These are phyloP conservation scores for Aureobasidium sp. DNA, from an alignment of 2,329 filamentous ascomycete species.

Conservation along the genomic window DNA sequence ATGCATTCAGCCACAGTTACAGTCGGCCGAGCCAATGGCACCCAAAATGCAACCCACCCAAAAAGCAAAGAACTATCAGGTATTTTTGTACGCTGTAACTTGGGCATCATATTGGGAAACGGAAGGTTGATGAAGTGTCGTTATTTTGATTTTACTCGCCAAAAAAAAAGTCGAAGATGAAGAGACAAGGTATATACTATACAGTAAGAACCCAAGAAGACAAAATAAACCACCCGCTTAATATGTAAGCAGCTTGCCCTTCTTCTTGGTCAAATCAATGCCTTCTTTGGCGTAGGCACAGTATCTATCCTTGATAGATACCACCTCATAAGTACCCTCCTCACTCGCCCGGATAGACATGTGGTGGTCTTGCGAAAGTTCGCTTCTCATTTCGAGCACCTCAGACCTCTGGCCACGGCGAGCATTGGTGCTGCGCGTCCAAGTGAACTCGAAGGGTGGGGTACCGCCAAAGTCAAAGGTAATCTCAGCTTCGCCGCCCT, in stretches of 20 bases:
- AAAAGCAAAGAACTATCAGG: too few species aligned
- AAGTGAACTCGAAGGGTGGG: conserved; percentile 96
- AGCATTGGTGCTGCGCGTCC: conserved; percentile 84
- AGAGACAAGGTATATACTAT: background rate
- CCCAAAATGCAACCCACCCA: too few species aligned
- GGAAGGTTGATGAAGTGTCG: background rate
- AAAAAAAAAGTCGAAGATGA: background rate
- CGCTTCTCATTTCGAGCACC: conserved; percentile 84
- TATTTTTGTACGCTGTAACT: too few species aligned
- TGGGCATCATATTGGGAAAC: too few species aligned
- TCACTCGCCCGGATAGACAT: conserved; percentile 80
- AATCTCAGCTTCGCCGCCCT: conserved; percentile 89
- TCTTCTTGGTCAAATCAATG: conserved; percentile 29
- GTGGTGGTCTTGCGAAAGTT: conserved; percentile 70
- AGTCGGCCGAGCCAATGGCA: too few species aligned
- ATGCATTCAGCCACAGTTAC: too few species aligned
- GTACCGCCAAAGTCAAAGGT: conserved; percentile 92
- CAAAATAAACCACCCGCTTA: conserved; percentile 15
- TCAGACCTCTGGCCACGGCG: conserved; percentile 65
- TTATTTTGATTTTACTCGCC: background rate
- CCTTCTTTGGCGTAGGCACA: conserved; percentile 78
- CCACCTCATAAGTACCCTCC: conserved; percentile 95
- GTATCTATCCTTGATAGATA: conserved; percentile 87
- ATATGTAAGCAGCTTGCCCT: conserved; percentile 26
- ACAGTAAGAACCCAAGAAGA: background rate